Conservation (phyloP, 352 stramenopile species). For the Pythium utonaiense region DNA sequence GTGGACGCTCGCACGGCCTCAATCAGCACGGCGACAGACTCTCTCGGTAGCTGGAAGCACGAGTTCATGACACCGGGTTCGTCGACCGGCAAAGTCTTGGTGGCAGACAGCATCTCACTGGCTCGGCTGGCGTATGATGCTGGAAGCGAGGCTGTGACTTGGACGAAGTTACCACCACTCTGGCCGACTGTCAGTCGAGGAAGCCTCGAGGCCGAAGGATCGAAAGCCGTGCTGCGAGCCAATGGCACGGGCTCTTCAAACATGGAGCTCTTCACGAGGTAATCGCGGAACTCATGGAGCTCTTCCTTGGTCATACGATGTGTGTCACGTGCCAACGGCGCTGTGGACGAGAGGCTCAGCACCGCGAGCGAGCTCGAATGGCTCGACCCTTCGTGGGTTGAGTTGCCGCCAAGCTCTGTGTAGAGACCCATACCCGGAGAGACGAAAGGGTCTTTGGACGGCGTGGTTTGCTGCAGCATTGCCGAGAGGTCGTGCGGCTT, state of each 20-base stretch:
- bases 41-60: constrained; percentile 29
- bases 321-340: not conserved
- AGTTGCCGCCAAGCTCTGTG: not conserved
- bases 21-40: constrained; percentile 50
- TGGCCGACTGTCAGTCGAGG: not conserved
- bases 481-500: not conserved
- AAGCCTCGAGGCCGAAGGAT: not conserved
- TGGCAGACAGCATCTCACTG: not conserved
- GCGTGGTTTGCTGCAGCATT: not conserved
- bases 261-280: constrained; percentile 9
- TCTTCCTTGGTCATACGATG: constrained; percentile 9
- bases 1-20: constrained; percentile 48
- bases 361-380: not conserved
- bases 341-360: not conserved
- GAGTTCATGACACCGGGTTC: constrained; percentile 1
- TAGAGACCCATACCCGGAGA: not conserved
- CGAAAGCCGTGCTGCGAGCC: not conserved
- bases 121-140: not conserved
- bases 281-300: constrained; percentile 11
- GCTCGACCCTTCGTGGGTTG: not conserved
- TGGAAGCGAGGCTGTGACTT: not conserved
- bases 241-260: not conserved
- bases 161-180: not conserved
- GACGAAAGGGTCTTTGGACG: not conserved
- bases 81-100: not conserved